phyloP scores from a whole-genome alignment of 2,329 filamentous ascomycete species.

The Venturia asperata region DNA sequence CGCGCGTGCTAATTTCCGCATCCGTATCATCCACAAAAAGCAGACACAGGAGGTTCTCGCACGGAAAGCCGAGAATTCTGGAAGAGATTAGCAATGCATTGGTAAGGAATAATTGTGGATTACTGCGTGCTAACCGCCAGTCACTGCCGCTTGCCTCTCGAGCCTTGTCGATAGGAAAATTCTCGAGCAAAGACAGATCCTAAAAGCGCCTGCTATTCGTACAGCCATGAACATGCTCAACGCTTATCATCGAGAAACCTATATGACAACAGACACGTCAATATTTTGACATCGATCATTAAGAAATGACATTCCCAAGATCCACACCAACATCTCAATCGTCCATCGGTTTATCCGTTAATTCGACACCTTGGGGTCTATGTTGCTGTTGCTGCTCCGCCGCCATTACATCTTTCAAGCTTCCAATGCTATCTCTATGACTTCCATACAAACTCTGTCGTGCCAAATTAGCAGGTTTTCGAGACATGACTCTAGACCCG shows the following conservation, averaged over 20 bases:
- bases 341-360: conserved; percentile 73
- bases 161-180: neutral
- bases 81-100: neutral
- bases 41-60: neutral
- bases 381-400: conserved; percentile 33
- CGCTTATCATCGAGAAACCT: conserved; percentile 10
- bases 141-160: neutral
- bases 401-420: conserved; percentile 30
- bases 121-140: neutral
- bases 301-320: neutral
- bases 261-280: neutral
- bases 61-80: neutral
- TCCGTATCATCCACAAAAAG: neutral
- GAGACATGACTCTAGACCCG: neutral
- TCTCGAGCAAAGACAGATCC: neutral
- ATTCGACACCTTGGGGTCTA: conserved; percentile 48
- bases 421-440: conserved; percentile 32
- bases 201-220: neutral
- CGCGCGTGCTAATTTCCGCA: neutral
- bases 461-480: conserved; percentile 21
- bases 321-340: conserved; percentile 40
- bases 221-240: neutral
- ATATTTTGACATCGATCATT: conserved; percentile 6
- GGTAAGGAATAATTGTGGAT: neutral
- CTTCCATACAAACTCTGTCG: conserved; percentile 28